A percentile compares a stretch with the other conserved stretches of the same genome.
These are phyloP conservation scores for Mycena floridula DNA, from an alignment of 768 basidiomycete species.

Conservation along the genomic window DNA sequence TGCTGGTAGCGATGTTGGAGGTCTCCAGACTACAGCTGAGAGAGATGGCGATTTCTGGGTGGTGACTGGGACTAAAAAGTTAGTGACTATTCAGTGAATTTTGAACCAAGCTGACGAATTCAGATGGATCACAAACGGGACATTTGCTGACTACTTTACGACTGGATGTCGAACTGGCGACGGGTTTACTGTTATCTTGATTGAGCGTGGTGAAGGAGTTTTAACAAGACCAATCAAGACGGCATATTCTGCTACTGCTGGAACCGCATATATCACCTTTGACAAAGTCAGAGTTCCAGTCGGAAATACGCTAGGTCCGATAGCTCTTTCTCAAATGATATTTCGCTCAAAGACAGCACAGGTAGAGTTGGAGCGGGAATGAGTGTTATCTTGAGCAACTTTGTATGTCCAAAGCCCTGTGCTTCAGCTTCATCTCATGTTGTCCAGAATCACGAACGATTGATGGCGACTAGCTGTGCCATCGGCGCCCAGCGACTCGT, in stretches of 20 bases:
- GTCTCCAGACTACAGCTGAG: conserved; percentile 79
- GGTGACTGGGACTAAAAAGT: conserved; percentile 94
- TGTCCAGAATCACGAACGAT: conserved; percentile 89
- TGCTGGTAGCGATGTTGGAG: conserved; percentile 81
- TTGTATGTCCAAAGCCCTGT: too few species aligned
- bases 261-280: conserved; percentile 83
- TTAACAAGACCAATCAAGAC: conserved; percentile 90
- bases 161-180: conserved; percentile 71
- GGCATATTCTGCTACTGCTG: conserved; percentile 85
- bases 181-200: conserved; percentile 72
- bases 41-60: conserved; percentile 85
- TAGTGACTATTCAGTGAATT: conserved; percentile 9
- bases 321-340: too few species aligned
- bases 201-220: conserved; percentile 65
- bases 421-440: too few species aligned
- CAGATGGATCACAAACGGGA: conserved; percentile 89
- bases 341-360: conserved; percentile 85
- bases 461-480: conserved; percentile 75
- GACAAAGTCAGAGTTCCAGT: conserved; percentile 81
- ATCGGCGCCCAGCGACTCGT: conserved; percentile 72
- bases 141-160: conserved; percentile 80
- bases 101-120: conserved; percentile 1
- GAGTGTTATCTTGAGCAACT: conserved; percentile 77
- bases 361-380: conserved; percentile 83
- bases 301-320: conserved; percentile 80